phyloP scores from a whole-genome alignment of 106 monocot genomes.

The Acorus calamus region DNA sequence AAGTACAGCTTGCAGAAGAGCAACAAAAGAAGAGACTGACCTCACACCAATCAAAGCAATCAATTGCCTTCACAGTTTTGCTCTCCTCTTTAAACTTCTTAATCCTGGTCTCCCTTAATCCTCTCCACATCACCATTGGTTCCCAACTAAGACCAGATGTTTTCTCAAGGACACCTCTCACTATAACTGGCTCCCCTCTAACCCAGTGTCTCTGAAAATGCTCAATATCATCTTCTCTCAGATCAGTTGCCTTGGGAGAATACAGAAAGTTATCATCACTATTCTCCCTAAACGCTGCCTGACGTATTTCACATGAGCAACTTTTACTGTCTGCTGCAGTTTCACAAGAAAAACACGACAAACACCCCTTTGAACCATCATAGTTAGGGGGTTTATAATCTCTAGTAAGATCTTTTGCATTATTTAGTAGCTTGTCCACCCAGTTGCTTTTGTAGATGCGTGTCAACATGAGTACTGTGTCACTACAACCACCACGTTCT shows the following conservation, averaged over 20 bases:
- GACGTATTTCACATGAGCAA: slow-evolving; percentile 3
- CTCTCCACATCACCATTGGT: slow-evolving; percentile 36
- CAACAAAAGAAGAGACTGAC: slow-evolving; percentile 2
- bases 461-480: slow-evolving; percentile 17
- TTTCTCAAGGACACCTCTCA: slow-evolving; percentile 28
- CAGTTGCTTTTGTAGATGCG: slow-evolving; percentile 25
- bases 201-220: slow-evolving; percentile 33
- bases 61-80: slow-evolving; percentile 29
- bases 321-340: slow-evolving; percentile 3
- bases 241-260: slow-evolving; percentile 15
- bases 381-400: not conserved
- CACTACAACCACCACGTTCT: slow-evolving; percentile 27
- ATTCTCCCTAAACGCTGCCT: slow-evolving; percentile 15
- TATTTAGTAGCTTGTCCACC: slow-evolving; percentile 19
- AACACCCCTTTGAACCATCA: slow-evolving; percentile 8
- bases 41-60: slow-evolving; percentile 46
- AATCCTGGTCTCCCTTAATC: slow-evolving; percentile 21
- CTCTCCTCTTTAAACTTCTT: slow-evolving; percentile 24
- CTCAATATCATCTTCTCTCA: slow-evolving; percentile 16
- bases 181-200: slow-evolving; percentile 31
- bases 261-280: slow-evolving; percentile 25
- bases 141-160: slow-evolving; percentile 37
- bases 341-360: not conserved
- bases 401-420: slow-evolving; percentile 20
- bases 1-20: not conserved